Evolutionary conservation across 192 early-diverging fungal species (phyloP).

Genomic region (Coemansia sp.): DNA sequence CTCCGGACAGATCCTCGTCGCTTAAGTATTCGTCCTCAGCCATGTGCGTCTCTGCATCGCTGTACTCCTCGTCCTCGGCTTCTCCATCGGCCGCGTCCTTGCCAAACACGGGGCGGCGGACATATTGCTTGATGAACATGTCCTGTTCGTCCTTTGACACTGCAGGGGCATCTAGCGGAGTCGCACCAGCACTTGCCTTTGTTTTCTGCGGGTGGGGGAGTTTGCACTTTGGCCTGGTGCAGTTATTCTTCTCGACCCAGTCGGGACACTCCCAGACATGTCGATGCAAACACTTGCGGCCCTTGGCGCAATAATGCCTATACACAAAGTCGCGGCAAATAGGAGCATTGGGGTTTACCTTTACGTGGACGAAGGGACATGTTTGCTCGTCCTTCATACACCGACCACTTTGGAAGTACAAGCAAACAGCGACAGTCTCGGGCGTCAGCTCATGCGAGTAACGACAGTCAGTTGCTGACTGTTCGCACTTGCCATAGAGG

Average conservation of each 20-base stretch:
- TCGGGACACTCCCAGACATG: conserved; percentile 73
- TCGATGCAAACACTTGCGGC: conserved; percentile 55
- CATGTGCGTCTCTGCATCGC: not conserved
- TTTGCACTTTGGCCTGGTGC: conserved; percentile 56
- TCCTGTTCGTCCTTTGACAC: conserved; percentile 25
- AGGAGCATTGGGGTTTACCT: conserved; percentile 56
- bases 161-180: not conserved
- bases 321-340: conserved; percentile 66
- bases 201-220: conserved; percentile 55
- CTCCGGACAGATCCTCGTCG: conserved; percentile 27
- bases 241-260: conserved; percentile 62
- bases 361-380: conserved; percentile 62
- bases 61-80: not conserved
- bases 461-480: conserved; percentile 37
- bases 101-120: conserved; percentile 37
- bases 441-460: conserved; percentile 60
- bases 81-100: not conserved
- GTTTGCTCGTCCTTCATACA: conserved; percentile 49
- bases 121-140: conserved; percentile 14
- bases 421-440: conserved; percentile 60
- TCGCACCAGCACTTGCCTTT: not conserved
- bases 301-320: conserved; percentile 63
- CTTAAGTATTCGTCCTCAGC: conserved; percentile 13
- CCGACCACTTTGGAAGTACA: conserved; percentile 63
- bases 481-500: conserved; percentile 29